phyloP scores from a whole-genome alignment of 495 filamentous ascomycete genomes.

The Glonium stellatum region DNA sequence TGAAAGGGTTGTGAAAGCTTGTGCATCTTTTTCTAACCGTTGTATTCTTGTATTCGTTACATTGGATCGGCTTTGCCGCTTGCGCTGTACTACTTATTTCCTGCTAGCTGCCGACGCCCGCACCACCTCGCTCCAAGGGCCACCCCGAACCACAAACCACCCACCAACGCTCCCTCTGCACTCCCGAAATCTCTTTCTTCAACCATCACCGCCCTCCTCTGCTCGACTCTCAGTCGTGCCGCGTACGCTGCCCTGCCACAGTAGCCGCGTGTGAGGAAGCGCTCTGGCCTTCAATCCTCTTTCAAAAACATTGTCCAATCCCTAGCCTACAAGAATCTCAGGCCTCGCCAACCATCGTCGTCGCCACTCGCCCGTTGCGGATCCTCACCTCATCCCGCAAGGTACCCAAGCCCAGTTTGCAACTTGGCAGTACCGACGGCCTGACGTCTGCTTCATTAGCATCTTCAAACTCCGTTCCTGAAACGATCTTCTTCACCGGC shows the following conservation, averaged over 20 bases:
- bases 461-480: conserved; percentile 17
- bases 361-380: conserved; percentile 22
- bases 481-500: conserved; percentile 16
- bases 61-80: not conserved
- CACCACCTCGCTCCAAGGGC: no score
- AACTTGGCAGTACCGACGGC: conserved; percentile 5
- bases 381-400: conserved; percentile 28
- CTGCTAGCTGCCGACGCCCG: not conserved
- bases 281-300: not conserved
- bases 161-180: not conserved
- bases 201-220: not conserved
- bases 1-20: no score
- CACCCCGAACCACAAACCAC: no score
- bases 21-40: not conserved
- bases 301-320: not conserved
- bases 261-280: not conserved
- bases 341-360: conserved; percentile 10
- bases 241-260: not conserved
- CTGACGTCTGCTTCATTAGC: conserved; percentile 9
- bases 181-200: not conserved
- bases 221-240: not conserved
- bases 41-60: not conserved
- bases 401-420: conserved; percentile 9
- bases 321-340: not conserved
- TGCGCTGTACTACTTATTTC: not conserved